Conservation (phyloP, 176 grass and related monocot genomes). For the Oryza officinalis region DNA sequence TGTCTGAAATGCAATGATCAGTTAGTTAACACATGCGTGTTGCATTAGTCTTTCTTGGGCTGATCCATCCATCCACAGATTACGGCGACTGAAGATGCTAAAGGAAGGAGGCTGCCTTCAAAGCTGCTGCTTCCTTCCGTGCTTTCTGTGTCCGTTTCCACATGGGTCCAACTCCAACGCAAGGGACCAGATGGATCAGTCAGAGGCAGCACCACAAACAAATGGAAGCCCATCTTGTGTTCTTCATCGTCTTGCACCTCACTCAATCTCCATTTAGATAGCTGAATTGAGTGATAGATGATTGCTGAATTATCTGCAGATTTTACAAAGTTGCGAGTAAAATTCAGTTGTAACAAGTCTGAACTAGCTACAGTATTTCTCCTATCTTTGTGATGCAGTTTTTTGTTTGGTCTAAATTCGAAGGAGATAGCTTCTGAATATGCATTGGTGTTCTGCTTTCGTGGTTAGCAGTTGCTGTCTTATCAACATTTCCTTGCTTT, state of each 20-base stretch:
- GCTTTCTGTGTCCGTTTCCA: conserved; percentile 30
- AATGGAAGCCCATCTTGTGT: not conserved
- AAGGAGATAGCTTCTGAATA: not conserved
- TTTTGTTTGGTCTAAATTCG: not conserved
- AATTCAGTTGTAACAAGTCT: not conserved
- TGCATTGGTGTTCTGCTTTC: not conserved
- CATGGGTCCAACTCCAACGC: not conserved
- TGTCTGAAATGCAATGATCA: not conserved
- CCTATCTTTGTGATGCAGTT: not conserved
- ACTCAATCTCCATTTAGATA: not conserved
- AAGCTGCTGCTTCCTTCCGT: conserved; percentile 29
- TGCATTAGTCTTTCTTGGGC: not conserved
- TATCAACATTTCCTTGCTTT: not conserved
- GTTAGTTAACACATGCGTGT: conserved; percentile 12
- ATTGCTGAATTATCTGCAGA: not conserved
- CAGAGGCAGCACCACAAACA: conserved; percentile 15
- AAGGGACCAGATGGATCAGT: not conserved
- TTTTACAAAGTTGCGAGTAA: not conserved
- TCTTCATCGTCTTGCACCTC: not conserved
- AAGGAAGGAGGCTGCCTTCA: not conserved
- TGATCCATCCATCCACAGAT: not conserved
- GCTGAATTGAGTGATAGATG: not conserved
- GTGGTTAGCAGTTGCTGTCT: conserved; percentile 1
- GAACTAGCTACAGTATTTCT: no score
- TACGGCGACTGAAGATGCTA: not conserved